Evolutionary conservation across 2,329 filamentous ascomycete genomes (phyloP), one percentile per base, ranked within the genome.

Genomic region (Cladosporium phlei): DNA sequence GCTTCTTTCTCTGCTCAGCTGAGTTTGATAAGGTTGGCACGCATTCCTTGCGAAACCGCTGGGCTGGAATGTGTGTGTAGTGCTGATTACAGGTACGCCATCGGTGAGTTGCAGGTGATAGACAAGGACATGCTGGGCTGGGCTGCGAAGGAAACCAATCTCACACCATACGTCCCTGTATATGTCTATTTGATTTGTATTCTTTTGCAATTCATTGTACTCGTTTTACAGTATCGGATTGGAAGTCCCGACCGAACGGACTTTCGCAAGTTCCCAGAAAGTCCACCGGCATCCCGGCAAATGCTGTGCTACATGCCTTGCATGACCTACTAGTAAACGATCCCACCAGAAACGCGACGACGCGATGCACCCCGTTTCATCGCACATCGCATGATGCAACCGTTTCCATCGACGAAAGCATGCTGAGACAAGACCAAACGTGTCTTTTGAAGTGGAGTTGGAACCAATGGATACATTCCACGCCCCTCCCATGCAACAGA

Each of bases 31-130:
- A 42, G 42, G 39, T 33, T 27, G 40, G 47, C 37, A 50, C n/a
- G n/a, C 53, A 56, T 57, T 58, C 56, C 46, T 55, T 53, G 47
- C 48, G 32, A 35, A 45, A 42, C 52, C 50, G 38, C 40, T 45
- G 28, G 43, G 52, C 38, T 55, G 55, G 55, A 58, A 58, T 58
- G 54, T 45, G 54, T 52, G n/a, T n/a, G n/a, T n/a, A n/a, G n/a
- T n/a, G n/a, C 14, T 39, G 5, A 22, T 11, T 37, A 34, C 46
- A 48, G 27, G 25, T 27, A 25, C 9, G 25, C 30, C 17, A 10
- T 20, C 14, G 11, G 19, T 25, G 21, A 17, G 12, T 9, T 14
- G 19, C 4, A n/a, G n/a, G n/a, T n/a, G n/a, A n/a, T n/a, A n/a
- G n/a, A n/a, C n/a, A n/a, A n/a, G n/a, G n/a, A n/a, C n/a, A n/a